phyloP scores from a whole-genome alignment of 768 basidiomycete species.

The Pisolithus microcarpus region DNA sequence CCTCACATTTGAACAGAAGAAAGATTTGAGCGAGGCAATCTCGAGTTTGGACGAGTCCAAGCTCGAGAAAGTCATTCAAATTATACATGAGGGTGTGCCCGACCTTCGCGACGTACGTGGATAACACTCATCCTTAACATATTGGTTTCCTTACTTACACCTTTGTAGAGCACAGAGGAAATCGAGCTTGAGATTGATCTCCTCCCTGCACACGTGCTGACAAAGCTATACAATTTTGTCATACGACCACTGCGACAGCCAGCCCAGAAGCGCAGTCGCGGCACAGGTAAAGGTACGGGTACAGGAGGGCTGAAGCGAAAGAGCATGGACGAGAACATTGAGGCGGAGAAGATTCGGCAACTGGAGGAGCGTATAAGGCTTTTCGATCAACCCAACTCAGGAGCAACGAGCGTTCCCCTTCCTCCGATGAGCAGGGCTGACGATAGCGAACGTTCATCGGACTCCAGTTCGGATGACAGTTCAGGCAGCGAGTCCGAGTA shows the following conservation, averaged over 20 bases:
- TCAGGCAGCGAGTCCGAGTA: constrained; percentile 82
- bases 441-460: constrained; percentile 70
- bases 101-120: constrained; percentile 84
- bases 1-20: constrained; percentile 94
- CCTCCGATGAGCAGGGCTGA: constrained; percentile 27
- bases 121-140: constrained; percentile 5
- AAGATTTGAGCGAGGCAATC: constrained; percentile 95
- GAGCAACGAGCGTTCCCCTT: constrained; percentile 24
- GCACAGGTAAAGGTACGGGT: constrained; percentile 67
- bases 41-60: constrained; percentile 73
- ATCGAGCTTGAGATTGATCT: constrained; percentile 97
- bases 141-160: constrained; percentile 8
- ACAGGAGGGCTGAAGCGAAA: constrained; percentile 90
- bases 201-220: constrained; percentile 78
- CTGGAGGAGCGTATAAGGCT: constrained; percentile 83
- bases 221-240: constrained; percentile 94
- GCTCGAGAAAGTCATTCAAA: constrained; percentile 86
- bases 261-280: constrained; percentile 54
- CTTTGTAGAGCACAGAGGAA: constrained; percentile 84
- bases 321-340: constrained; percentile 95
- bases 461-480: constrained; percentile 74
- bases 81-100: constrained; percentile 91
- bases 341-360: constrained; percentile 89
- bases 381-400: constrained; percentile 59
- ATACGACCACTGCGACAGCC: constrained; percentile 69